Evolutionary conservation across 305 asterid genomes (phyloP).

Genomic region (Fraxinus albicans): DNA sequence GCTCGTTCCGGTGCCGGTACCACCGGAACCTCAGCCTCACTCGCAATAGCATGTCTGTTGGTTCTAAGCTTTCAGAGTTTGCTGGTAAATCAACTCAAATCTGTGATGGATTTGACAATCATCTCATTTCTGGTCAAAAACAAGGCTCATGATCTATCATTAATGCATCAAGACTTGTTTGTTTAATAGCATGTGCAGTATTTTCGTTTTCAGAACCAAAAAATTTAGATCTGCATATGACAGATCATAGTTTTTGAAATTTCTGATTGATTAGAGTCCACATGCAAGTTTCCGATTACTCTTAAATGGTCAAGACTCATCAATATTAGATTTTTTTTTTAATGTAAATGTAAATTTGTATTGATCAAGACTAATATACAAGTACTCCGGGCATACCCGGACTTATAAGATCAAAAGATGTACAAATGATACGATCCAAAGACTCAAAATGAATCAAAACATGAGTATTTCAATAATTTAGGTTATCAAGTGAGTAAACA

Average conservation of each 20-base stretch:
- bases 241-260: background rate
- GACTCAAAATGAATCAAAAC: no score
- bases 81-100: constrained; percentile 19
- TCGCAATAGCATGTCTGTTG: constrained; percentile 49
- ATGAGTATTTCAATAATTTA: background rate
- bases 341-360: no score
- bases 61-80: constrained; percentile 49
- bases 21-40: constrained; percentile 37
- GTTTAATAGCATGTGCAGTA: background rate
- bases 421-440: no score
- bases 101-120: constrained; percentile 2
- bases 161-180: constrained; percentile 3
- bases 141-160: constrained; percentile 25
- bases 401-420: no score
- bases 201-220: background rate
- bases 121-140: constrained; percentile 21
- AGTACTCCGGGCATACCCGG: no score
- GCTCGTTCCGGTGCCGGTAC: constrained; percentile 64
- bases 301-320: background rate
- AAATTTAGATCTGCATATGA: background rate
- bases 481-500: background rate
- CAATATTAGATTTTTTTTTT: background rate
- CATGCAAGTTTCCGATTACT: background rate
- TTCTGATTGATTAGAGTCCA: background rate
- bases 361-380: no score